Evolutionary conservation across 306 rosid genomes (phyloP), one percentile per base, ranked within the genome.

Genomic region (Gastrolobium villosum): DNA sequence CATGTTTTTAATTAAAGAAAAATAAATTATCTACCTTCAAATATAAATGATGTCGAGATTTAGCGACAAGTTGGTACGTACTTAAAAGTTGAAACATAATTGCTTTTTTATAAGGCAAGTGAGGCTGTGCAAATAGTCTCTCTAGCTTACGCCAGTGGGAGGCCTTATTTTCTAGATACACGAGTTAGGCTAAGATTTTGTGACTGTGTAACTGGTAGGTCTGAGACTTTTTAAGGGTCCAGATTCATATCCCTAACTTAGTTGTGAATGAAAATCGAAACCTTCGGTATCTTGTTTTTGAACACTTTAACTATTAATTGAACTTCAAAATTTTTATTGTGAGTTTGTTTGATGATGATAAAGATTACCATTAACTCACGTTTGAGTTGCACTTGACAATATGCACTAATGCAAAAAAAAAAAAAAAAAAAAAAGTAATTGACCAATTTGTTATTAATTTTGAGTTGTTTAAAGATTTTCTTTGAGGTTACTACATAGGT

Each of bases 111-210:
- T 50, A 9, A 40, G 30, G 56, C 7, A 72, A 43, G 40, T 60
- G 36, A 39, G 10, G 8, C 0, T 43, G 13, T 14, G 62, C 39
- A 50, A 69, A 60, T 75, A 60, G 66, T 45, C n/a, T 70, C 66
- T 64, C 59, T 64, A 6, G 50, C 63, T 55, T 3, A 39, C 62
- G 61, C 13, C 4, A 79, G 81, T 74, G 84, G 80, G 5, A 3
- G n/a, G 7, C 20, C 6, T 32, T 49, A 7, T 82, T 82, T 82
- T 76, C 9, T 71, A 40, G 74, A 64, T 82, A 44, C 56, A 70
- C 43, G 63, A 26, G 79, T 41, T 60, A 53, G 82, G 85, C 74
- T n/a, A 49, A 61, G 75, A 68, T 74, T 52, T 40, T 41, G 31
- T 40, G 41, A 20, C 26, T 28, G 39, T n/a, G 32, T 34, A 55